phyloP scores from a whole-genome alignment of 1,284 basidiomycete genomes.

The Fomes fomentarius region DNA sequence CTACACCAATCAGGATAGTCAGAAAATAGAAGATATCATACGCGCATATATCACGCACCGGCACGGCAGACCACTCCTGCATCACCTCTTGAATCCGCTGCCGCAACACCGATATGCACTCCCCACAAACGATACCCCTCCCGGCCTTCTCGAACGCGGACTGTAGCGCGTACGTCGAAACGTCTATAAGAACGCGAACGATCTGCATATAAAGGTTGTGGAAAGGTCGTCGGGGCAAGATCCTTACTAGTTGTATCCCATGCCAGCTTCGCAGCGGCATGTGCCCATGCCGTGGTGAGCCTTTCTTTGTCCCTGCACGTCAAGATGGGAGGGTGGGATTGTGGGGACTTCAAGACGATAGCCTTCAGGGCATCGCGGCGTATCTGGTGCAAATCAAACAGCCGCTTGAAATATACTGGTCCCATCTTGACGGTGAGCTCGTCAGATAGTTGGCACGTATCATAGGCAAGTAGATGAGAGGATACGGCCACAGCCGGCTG shows the following conservation, averaged over 20 bases:
- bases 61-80: constrained; percentile 74
- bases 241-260: constrained; percentile 37
- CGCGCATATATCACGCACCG: too few relatives aligned
- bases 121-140: constrained; percentile 34
- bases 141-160: constrained; percentile 28
- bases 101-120: constrained; percentile 56
- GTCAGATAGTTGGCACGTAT: constrained; percentile 36
- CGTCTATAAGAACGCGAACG: constrained; percentile 16
- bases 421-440: constrained; percentile 37
- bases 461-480: constrained; percentile 34
- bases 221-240: background rate
- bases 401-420: constrained; percentile 39
- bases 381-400: constrained; percentile 39
- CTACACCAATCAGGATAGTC: too few relatives aligned
- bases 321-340: constrained; percentile 30
- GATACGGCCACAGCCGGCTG: constrained; percentile 37
- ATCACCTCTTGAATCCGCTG: constrained; percentile 64
- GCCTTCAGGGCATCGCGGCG: constrained; percentile 38
- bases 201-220: background rate
- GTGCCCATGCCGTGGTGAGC: constrained; percentile 35
- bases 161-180: constrained; percentile 29
- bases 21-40: too few relatives aligned
- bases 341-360: constrained; percentile 35
- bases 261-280: constrained; percentile 33
- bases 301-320: constrained; percentile 31